Evolutionary conservation across 2,329 filamentous ascomycete genomes (phyloP).

Genomic region (Coccinonectria pachysandricola): DNA sequence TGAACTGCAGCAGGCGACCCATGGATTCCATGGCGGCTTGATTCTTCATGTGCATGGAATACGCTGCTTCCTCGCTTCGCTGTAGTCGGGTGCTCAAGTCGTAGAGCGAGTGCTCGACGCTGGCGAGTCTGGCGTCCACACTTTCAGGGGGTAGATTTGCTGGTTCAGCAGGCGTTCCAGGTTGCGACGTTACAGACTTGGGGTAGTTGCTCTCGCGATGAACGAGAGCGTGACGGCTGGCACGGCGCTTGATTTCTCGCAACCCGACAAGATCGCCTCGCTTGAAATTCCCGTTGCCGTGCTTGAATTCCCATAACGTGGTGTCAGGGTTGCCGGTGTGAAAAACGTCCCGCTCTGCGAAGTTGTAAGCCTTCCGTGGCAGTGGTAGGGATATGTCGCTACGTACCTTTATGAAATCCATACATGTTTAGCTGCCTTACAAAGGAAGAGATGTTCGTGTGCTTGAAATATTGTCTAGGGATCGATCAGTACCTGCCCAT

Average conservation of each 20-base stretch:
- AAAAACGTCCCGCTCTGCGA: constrained; percentile 88
- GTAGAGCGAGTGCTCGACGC: constrained; percentile 72
- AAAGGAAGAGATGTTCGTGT: constrained; percentile 98
- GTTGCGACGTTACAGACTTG: constrained; percentile 66
- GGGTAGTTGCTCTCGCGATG: constrained; percentile 80
- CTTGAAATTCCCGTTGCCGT: constrained; percentile 95
- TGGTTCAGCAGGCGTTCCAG: constrained; percentile 74
- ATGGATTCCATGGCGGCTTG: constrained; percentile 75
- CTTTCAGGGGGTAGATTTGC: constrained; percentile 63
- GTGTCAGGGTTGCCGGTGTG: constrained; percentile 90
- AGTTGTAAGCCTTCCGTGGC: constrained; percentile 3
- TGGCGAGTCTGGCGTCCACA: constrained; percentile 62
- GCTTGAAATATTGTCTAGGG: constrained; percentile 94
- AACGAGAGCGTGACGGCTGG: constrained; percentile 85
- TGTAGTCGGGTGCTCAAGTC: constrained; percentile 68
- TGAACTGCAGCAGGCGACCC: constrained; percentile 61
- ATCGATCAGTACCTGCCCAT: constrained; percentile 8
- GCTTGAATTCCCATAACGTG: constrained; percentile 97
- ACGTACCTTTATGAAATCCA: constrained; percentile 90
- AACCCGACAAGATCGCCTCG: constrained; percentile 83
- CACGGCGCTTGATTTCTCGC: constrained; percentile 89
- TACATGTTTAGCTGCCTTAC: constrained; percentile 99
- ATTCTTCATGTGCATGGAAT: constrained; percentile 70
- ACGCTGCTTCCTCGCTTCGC: constrained; percentile 73
- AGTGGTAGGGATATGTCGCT: background rate